A percentile compares a stretch with the other conserved stretches of the same genome.
phyloP scores from a whole-genome alignment of 2,329 filamentous ascomycete species.

The Akanthomyces dipterigenus region DNA sequence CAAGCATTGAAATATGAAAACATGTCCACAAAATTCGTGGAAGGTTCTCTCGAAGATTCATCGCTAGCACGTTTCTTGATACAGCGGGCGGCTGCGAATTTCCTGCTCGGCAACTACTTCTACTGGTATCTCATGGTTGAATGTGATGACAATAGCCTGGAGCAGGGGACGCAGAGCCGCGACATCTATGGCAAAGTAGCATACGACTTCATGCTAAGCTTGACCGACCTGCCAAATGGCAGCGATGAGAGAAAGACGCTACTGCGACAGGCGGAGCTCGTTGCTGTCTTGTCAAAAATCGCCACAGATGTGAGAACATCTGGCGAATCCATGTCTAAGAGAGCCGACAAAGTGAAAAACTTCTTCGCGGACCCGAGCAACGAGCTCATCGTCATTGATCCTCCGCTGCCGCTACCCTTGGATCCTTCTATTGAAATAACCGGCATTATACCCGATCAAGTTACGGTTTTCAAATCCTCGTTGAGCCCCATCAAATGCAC shows the following conservation, averaged over 20 bases:
- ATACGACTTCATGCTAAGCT: constrained; percentile 89
- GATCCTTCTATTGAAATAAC: constrained; percentile 76
- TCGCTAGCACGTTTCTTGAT: constrained; percentile 88
- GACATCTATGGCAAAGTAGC: constrained; percentile 89
- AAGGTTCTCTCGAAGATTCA: constrained; percentile 63
- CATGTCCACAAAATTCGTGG: constrained; percentile 50
- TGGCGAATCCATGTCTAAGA: constrained; percentile 68
- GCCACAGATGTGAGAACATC: constrained; percentile 82
- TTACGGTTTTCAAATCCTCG: constrained; percentile 91
- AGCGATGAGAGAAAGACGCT: constrained; percentile 68
- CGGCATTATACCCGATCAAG: constrained; percentile 76
- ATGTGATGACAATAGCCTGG: constrained; percentile 75
- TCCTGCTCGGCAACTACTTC: constrained; percentile 87
- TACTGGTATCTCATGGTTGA: constrained; percentile 99
- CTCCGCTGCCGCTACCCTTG: constrained; percentile 78
- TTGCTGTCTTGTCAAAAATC: constrained; percentile 80
- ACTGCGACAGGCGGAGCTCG: constrained; percentile 79
- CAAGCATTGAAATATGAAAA: constrained; percentile 94
- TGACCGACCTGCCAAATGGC: constrained; percentile 66
- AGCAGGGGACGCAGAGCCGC: constrained; percentile 67
- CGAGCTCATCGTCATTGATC: constrained; percentile 75
- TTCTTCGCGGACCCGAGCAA: constrained; percentile 85
- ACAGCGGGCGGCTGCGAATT: constrained; percentile 76
- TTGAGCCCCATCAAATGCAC: constrained; percentile 85
- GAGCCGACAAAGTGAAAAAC: constrained; percentile 78